Base-by-base conservation (phyloP, 1,284 basidiomycete species). In the Boletus smithii region DNA sequence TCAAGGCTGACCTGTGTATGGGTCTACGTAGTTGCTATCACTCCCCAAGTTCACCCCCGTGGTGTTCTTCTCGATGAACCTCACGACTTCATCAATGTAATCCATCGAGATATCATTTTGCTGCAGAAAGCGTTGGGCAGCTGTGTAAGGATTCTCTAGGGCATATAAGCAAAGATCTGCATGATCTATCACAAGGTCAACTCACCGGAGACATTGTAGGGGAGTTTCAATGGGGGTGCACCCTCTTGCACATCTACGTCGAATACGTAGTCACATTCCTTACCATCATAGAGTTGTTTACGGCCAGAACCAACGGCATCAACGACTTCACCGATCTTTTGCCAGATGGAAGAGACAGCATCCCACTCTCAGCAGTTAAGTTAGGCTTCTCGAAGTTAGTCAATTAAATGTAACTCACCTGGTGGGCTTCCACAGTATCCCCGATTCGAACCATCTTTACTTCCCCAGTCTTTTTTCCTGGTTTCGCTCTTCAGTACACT, bases 191-290 rank as follows among this genome's bases (percentile, higher is more conserved):
- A 10, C 26, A 42, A 44, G 31, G 11, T 26, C 20, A 23, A 53
- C 81, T 51, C 55, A 91, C 93, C 92, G 36, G 80, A 80, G 11
- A 79, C 81, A 63, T 98, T 98, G 69, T 91, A 99, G 0, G 95
- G 95, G 26, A 99, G 77, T 64, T 98, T 98, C 54, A 99, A 75
- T 6, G 94, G 87, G 6, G 95, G 95, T 18, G 82, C 83, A 7
- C 93, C 95, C 55, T 98, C 95, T 54, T 91, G 79, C 23, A 98
- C 88, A 62, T 98, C 95, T 16, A 99, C 95, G 61, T 98, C 95
- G 61, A 99, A 99, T 8, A 99, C 95, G 61, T 97, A 95, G 70
- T 99, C 97, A 63, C 95, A 99, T 69, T 98, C 95, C 64, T 87
- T 86, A 24, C 97, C 97, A 56, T 91, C 70, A 65, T 89, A 88